Conservation (phyloP, 768 basidiomycete genomes). For the Hortiboletus flavorubellus region DNA sequence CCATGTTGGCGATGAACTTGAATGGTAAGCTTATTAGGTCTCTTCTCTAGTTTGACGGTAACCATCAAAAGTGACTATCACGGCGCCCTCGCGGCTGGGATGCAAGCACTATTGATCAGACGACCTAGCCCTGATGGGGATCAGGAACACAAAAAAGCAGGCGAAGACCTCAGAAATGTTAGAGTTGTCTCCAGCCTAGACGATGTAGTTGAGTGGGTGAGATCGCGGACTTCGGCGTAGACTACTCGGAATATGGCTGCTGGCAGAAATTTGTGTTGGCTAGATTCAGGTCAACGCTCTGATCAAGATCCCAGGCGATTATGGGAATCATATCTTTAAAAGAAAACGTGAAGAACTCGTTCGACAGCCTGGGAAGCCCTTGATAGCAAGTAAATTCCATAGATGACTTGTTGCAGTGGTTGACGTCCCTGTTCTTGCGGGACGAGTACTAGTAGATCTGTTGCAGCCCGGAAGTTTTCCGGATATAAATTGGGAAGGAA, state of each 20-base stretch:
- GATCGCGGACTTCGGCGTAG: constrained; percentile 10
- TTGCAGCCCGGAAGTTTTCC: background rate
- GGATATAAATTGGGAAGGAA: background rate
- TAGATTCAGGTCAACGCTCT: background rate
- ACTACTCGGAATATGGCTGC: background rate
- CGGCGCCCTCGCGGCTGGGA: constrained; percentile 54
- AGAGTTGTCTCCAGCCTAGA: constrained; percentile 37
- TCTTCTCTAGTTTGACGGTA: background rate
- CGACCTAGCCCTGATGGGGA: constrained; percentile 48
- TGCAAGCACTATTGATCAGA: constrained; percentile 56
- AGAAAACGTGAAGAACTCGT: background rate
- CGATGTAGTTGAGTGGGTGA: constrained; percentile 38
- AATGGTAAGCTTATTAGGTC: constrained; percentile 43
- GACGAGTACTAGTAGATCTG: background rate
- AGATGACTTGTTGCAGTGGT: background rate
- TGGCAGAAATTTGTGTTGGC: background rate
- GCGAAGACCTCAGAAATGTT: constrained; percentile 40
- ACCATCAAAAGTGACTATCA: constrained; percentile 53
- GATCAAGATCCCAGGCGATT: background rate
- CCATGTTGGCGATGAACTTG: constrained; percentile 75
- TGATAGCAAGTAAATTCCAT: background rate
- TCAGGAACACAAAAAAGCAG: constrained; percentile 40
- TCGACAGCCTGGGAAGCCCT: background rate
- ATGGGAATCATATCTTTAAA: background rate
- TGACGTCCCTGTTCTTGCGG: background rate